Evolutionary conservation across 345 rosid species (phyloP), one percentile per base, ranked within the genome.

Genomic region (Gossypium arboreum): DNA sequence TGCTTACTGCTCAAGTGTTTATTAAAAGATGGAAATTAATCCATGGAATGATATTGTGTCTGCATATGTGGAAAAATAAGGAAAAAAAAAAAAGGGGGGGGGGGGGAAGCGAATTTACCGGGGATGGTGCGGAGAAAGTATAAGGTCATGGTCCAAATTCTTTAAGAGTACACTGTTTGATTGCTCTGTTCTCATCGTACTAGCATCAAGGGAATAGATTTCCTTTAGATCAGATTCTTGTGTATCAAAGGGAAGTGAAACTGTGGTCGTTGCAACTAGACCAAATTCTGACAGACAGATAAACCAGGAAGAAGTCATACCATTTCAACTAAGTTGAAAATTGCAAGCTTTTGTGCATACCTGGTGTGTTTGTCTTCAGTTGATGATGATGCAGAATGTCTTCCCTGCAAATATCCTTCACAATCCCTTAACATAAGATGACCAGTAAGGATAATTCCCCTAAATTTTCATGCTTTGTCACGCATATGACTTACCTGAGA

Each of bases 321-420:
- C 29, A 69, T 51, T 51, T 27, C 41, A 69, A 51, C 25, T 16
- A 9, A 69, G 22, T 27, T 51, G 18, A 68, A 47, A n/a, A 68
- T 13, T 17, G 24, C 13, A 39, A 69, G 22, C 73, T 68, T 29
- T 59, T 39, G 17, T 55, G 50, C 63, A 18, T 73, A 89, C 92
- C 92, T n/a, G 85, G 67, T 61, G 80, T 69, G 76, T 73, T 74
- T 34, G 82, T 63, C 77, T 79, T 87, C 73, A 83, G 75, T 69
- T 82, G 91, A 39, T 76, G 86, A 58, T 78, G 87, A 16, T 78
- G 69, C 62, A 85, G 65, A 15, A 76, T 50, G 34, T 87, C 90
- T 82, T 84, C 86, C 78, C 85, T 79, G 73, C 80, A 72, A 70
- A 81, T 72, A 76, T 84, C 91, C 95, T 88, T 82, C 79, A 76